phyloP scores from a whole-genome alignment of 139 green algal species.

The Chlamydomonas incerta region DNA sequence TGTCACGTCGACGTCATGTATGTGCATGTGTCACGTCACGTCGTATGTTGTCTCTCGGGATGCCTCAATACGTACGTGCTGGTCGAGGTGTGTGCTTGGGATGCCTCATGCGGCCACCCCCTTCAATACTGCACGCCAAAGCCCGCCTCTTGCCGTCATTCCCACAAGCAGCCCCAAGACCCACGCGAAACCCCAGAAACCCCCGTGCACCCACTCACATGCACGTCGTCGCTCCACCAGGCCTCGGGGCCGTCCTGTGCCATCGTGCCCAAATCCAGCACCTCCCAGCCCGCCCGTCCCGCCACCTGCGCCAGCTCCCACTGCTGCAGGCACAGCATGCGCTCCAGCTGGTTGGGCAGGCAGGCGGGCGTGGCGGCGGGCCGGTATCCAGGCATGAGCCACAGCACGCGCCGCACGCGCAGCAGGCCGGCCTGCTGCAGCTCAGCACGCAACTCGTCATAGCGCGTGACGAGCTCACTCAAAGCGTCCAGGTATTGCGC shows the following conservation, averaged over 20 bases:
- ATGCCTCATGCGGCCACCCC: no score
- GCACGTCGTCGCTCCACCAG: neutral
- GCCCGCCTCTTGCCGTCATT: no score
- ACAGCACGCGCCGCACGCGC: neutral
- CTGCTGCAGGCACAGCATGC: constrained; percentile 10
- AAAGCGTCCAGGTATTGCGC: neutral
- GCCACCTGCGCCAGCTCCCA: neutral
- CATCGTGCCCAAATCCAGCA: neutral
- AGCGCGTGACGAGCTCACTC: neutral
- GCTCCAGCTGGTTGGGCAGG: constrained; percentile 1
- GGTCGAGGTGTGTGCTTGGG: no score
- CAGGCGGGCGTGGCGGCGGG: neutral
- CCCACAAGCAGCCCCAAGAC: no score
- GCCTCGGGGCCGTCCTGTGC: neutral
- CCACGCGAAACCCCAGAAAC: no score
- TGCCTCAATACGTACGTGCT: no score
- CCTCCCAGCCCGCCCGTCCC: neutral
- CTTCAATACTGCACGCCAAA: no score
- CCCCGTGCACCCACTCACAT: neutral
- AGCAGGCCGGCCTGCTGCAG: neutral
- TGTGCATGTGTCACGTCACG: no score
- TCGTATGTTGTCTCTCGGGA: no score
- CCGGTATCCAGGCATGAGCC: neutral
- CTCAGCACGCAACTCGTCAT: neutral
- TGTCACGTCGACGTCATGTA: no score